phyloP scores from a whole-genome alignment of 768 basidiomycete species.

The Tricholoma saponaceum region DNA sequence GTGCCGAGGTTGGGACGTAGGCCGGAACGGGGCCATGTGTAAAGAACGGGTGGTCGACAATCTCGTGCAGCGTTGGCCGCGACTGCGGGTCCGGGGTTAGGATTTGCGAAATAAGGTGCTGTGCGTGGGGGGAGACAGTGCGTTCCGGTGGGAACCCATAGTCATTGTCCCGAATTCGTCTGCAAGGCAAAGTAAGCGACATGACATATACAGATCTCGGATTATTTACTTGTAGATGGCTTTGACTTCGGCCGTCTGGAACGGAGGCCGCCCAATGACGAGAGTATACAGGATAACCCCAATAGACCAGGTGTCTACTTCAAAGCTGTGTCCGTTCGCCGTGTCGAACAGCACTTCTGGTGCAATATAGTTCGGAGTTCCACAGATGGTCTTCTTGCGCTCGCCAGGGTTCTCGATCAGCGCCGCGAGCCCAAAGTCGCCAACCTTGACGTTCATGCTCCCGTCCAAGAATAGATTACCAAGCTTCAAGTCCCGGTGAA shows the following conservation, averaged over 20 bases:
- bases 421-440: conserved; percentile 96
- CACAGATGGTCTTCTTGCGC: conserved; percentile 98
- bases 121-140: conserved; percentile 63
- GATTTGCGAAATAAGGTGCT: conserved; percentile 77
- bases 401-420: conserved; percentile 96
- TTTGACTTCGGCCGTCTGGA: conserved; percentile 98
- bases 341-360: conserved; percentile 97
- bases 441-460: conserved; percentile 94
- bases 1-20: conserved; percentile 76
- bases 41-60: conserved; percentile 85
- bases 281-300: conserved; percentile 97
- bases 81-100: conserved; percentile 79
- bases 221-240: conserved; percentile 80
- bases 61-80: conserved; percentile 81
- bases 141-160: conserved; percentile 89
- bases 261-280: conserved; percentile 91
- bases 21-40: conserved; percentile 74
- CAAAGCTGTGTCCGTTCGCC: conserved; percentile 94
- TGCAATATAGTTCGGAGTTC: conserved; percentile 98
- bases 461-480: conserved; percentile 91
- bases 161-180: conserved; percentile 89
- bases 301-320: conserved; percentile 97
- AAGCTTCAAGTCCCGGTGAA: conserved; percentile 95
- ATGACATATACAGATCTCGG: background rate
- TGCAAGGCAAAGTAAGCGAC: conserved; percentile 23